These are phyloP conservation scores for Daucus carota DNA, from an alignment of 129 eudicot species.

Conservation along the genomic window DH1_v3.0 NC_030383.2:60856501-60857000, in stretches of 20 bases:
- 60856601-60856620: slow-evolving; percentile 34
- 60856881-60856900: slow-evolving; percentile 98
- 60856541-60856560: slow-evolving; percentile 64
- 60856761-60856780: slow-evolving; percentile 11
- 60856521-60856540: slow-evolving; percentile 39
- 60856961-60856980: slow-evolving; percentile 60
- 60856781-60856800: slow-evolving; percentile 42
- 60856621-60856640: slow-evolving; percentile 39
- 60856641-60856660: slow-evolving; percentile 78
- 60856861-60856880: slow-evolving; percentile 72
- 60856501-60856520: slow-evolving; percentile 41
- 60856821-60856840: slow-evolving; percentile 93
- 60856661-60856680: slow-evolving; percentile 49
- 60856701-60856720: slow-evolving; percentile 7
- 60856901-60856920: slow-evolving; percentile 90
- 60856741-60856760: neutral
- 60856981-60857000: slow-evolving; percentile 82
- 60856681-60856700: slow-evolving; percentile 11
- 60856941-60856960: slow-evolving; percentile 94
- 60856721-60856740: slow-evolving; percentile 17
- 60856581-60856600: slow-evolving; percentile 11
- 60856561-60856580: slow-evolving; percentile 28
- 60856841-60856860: slow-evolving; percentile 70
- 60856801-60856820: slow-evolving; percentile 93
- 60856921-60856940: slow-evolving; percentile 91